Evolutionary conservation across 129 eudicot genomes (phyloP).

Genomic region (Flaveria bidentis): DNA sequence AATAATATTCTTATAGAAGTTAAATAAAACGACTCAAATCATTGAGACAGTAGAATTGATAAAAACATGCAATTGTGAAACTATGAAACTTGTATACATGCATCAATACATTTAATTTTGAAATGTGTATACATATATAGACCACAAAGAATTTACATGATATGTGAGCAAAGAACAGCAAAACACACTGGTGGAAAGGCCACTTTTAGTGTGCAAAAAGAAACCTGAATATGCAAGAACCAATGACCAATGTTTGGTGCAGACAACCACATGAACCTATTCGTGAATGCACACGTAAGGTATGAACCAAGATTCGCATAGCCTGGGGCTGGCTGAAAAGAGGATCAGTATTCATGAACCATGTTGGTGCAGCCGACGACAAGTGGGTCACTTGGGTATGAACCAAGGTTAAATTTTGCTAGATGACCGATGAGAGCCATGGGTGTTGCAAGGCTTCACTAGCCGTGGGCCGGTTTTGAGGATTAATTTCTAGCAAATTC

Average conservation of each 20-base stretch:
- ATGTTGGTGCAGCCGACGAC: slow-evolving; percentile 23
- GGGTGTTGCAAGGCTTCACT: slow-evolving; percentile 87
- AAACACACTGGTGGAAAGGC: slow-evolving; percentile 18
- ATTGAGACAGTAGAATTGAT: not conserved
- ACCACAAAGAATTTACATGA: slow-evolving; percentile 32
- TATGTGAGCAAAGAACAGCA: slow-evolving; percentile 19
- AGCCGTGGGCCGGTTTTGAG: slow-evolving; percentile 77
- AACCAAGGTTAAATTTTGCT: slow-evolving; percentile 15
- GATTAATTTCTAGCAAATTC: slow-evolving; percentile 76
- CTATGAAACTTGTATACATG: slow-evolving; percentile 22
- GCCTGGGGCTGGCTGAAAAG: slow-evolving; percentile 9
- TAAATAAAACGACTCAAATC: not conserved
- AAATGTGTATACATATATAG: slow-evolving; percentile 14
- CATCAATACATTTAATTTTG: slow-evolving; percentile 20
- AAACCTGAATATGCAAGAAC: not conserved
- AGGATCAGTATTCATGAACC: not conserved
- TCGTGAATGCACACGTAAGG: slow-evolving; percentile 16
- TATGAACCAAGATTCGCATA: slow-evolving; percentile 17
- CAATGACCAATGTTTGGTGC: slow-evolving; percentile 13
- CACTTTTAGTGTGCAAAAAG: slow-evolving; percentile 20
- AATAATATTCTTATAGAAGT: not conserved
- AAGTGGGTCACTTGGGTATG: slow-evolving; percentile 18
- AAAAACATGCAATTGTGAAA: slow-evolving; percentile 2
- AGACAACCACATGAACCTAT: slow-evolving; percentile 9
- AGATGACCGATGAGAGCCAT: slow-evolving; percentile 56